A percentile compares a stretch with the other conserved stretches of the same genome.
These are phyloP conservation scores for Phytomonas sp. DNA, from an alignment of 208 protist species.

Conservation along the genomic window DNA sequence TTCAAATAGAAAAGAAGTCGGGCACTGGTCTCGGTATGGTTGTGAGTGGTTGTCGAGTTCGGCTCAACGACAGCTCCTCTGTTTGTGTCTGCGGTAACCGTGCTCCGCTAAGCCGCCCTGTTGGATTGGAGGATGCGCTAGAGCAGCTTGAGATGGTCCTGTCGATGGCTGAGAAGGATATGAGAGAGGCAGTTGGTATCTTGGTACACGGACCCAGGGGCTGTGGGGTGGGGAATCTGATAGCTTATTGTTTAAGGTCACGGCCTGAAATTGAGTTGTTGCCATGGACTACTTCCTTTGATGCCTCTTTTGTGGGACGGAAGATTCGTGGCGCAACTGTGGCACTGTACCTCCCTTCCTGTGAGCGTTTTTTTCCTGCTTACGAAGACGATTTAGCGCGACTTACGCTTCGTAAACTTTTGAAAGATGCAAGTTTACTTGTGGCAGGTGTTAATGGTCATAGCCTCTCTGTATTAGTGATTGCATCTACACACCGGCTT, in stretches of 20 bases:
- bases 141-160: conserved; percentile 21
- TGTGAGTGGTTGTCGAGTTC: conserved; percentile 29
- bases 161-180: conserved; percentile 13
- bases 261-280: conserved; percentile 15
- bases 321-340: conserved; percentile 13
- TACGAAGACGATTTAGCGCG: conserved; percentile 34
- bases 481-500: conserved; percentile 34
- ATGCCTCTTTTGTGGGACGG: conserved; percentile 9
- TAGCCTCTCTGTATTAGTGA: conserved; percentile 29
- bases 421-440: conserved; percentile 21
- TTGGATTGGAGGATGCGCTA: conserved; percentile 32
- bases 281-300: conserved; percentile 29
- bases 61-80: conserved; percentile 32
- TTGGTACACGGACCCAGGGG: conserved; percentile 34
- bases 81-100: neutral
- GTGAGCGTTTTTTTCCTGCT: conserved; percentile 36
- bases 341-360: conserved; percentile 23
- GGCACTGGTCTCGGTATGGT: conserved; percentile 54
- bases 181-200: conserved; percentile 28
- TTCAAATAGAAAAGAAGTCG: conserved; percentile 21
- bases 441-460: conserved; percentile 17
- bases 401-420: conserved; percentile 19
- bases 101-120: conserved; percentile 1
- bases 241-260: conserved; percentile 17
- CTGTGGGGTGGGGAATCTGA: conserved; percentile 37